Evolutionary conservation across 768 basidiomycete species (phyloP).

Genomic region (Suillus decipiens): DNA sequence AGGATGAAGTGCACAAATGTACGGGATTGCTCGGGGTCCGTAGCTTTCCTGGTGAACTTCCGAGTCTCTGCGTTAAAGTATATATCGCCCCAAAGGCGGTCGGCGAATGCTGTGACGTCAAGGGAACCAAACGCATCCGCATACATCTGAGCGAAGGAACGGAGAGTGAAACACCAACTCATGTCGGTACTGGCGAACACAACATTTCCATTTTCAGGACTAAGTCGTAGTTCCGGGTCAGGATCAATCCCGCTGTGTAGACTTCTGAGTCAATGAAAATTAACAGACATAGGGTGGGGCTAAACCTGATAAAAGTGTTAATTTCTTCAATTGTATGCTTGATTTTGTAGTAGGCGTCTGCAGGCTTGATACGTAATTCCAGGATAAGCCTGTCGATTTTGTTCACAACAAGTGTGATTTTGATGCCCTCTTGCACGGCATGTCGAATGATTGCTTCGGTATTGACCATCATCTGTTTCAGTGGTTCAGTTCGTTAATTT

Average conservation of each 20-base stretch:
- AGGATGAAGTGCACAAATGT: conserved; percentile 96
- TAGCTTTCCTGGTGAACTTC: conserved; percentile 86
- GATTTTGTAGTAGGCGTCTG: conserved; percentile 98
- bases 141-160: conserved; percentile 96
- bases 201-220: conserved; percentile 95
- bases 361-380: conserved; percentile 92
- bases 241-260: conserved; percentile 73
- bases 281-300: conserved; percentile 6
- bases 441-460: conserved; percentile 88
- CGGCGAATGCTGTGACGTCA: conserved; percentile 84
- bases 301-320: conserved; percentile 91
- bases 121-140: conserved; percentile 87
- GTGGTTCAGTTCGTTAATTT: conserved; percentile 19
- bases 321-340: conserved; percentile 99
- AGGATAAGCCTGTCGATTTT: conserved; percentile 98
- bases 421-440: conserved; percentile 84
- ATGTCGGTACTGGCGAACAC: conserved; percentile 97
- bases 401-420: conserved; percentile 93
- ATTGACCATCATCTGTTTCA: conserved; percentile 81
- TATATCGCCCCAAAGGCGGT: conserved; percentile 96
- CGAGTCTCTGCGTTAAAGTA: conserved; percentile 85
- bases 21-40: conserved; percentile 76
- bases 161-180: conserved; percentile 96
- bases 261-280: conserved; percentile 6
- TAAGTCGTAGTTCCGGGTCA: conserved; percentile 83